Evolutionary conservation across 768 basidiomycete genomes (phyloP), one percentile per base, ranked within the genome.

Genomic region (Steccherinum ochraceum): DNA sequence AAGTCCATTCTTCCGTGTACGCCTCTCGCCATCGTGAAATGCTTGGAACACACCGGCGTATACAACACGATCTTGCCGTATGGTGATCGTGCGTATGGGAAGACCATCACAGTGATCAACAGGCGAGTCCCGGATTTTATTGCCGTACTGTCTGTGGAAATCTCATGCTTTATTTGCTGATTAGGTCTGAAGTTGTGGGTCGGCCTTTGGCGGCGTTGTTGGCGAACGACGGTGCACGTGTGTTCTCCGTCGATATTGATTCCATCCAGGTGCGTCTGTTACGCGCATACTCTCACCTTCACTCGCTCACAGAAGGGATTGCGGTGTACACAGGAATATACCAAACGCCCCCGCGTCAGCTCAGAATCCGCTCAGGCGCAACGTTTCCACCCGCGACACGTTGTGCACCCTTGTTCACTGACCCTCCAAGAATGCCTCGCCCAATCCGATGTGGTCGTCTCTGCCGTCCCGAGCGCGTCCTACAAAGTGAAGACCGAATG

Each of bases 1-100:
- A 98, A 98, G 69, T 95, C 93, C 3, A 91, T 99, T 62, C 79
- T 99, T 27, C 96, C 96, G 0, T 99, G 96, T 67, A 99, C 96
- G 3, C 94, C 96, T 0, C 79, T 99, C 11, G 96, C 93, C 2
- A 87, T 97, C 61, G 94, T 99, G 56, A 99, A 99, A 69, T 89
- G 84, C 54, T 75, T 99, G 20, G 96, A 99, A 64, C 78, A 84
- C 63, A 75, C 86, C 40, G 88, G 93, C 10, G 92, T 98, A 12
- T 98, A 99, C 74, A 97, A 97, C 71, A 84, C 70, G 57, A 78
- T 97, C 58, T 77, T 98, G 13, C 83, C 87, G 1, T 97, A 96
- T 65, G 96, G 96, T 26, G 93, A 97, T 67, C 80, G 94, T 25
- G 94, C 93, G 5, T 93, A 92, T 61, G 93, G 93, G 5, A 91